Base-by-base conservation (phyloP, 352 stramenopile species). In the Pythium aristosporum region DNA sequence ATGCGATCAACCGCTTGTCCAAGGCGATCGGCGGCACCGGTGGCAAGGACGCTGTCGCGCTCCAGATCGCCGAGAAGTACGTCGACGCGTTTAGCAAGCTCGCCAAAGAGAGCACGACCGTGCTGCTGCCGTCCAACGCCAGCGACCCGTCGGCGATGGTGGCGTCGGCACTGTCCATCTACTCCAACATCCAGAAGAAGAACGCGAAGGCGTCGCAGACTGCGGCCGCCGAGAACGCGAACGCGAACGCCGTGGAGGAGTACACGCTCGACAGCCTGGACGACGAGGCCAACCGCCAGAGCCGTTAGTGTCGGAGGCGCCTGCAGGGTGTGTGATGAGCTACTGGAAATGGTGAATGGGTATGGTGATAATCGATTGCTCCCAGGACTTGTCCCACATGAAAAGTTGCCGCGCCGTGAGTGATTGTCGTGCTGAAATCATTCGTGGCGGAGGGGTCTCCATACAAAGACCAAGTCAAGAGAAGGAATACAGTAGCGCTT, bases 61-160 rank as follows among this genome's bases (percentile, higher is more conserved):
- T 97, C 2, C 85, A 95, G 57, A 74, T 97, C 39, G 90, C 90
- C 1, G 90, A 97, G 71, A 94, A 97, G 74, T 97, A 97, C 75
- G 83, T 97, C 41, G 83, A 95, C 16, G 90, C 87, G n/a, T 97
- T 97, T 67, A 81, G 82, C 41, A 89, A 96, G 55, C 85, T 97
- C 52, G 90, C 90, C 23, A 96, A 97, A 75, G 90, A 96, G 58
- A 81, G 80, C 71, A 97, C 88, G 60, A 97, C 88, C 0, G 76
- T 96, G 71, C 70, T 96, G 43, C 68, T 96, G 32, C 87, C 87
- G 2, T 69, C 88, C 21, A 96, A 92, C 69, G 71, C 73, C 44
- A 89, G 86, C 65, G 90, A 97, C 42, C 85, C 87, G 57, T 91
- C 87, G 49, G 85, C 74, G 49, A 97, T 97, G 90, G 85, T 97